Evolutionary conservation across 2,329 filamentous ascomycete species (phyloP).

Genomic region (Exophiala aquamarina): DNA sequence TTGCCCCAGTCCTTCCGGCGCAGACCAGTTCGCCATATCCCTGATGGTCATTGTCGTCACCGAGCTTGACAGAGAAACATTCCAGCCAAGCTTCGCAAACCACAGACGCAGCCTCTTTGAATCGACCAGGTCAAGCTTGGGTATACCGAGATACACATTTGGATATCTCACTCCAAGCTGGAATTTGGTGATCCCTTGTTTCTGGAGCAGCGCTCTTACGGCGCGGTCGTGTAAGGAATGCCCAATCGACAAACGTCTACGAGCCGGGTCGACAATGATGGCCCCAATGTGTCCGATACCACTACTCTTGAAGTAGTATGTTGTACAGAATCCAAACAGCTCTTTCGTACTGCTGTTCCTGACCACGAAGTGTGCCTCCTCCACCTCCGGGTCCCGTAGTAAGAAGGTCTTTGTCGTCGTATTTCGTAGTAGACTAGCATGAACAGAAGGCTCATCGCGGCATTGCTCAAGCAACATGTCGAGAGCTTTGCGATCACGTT

Average conservation of each 20-base stretch:
- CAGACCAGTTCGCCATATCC: constrained; percentile 70
- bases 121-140: constrained; percentile 62
- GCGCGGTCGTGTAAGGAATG: constrained; percentile 85
- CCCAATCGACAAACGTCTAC: constrained; percentile 86
- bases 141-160: constrained; percentile 83
- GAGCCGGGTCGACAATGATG: constrained; percentile 83
- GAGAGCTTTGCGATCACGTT: constrained; percentile 71
- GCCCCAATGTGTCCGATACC: constrained; percentile 76
- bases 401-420: constrained; percentile 75
- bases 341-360: constrained; percentile 90
- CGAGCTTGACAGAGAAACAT: constrained; percentile 62
- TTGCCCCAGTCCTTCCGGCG: constrained; percentile 74
- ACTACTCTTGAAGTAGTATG: constrained; percentile 72
- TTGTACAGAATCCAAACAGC: constrained; percentile 88
- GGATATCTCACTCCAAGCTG: constrained; percentile 81
- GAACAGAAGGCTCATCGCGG: constrained; percentile 55
- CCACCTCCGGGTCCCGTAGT: constrained; percentile 66
- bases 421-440: constrained; percentile 51
- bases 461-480: constrained; percentile 72
- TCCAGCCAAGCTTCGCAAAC: constrained; percentile 92
- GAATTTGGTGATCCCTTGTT: constrained; percentile 71
- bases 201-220: constrained; percentile 70
- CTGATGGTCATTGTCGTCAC: constrained; percentile 72
- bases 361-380: constrained; percentile 87
- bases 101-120: constrained; percentile 67